Percentiles rank a stretch among this genome's conserved stretches.
These are phyloP conservation scores for Meyerozyma elateridarum DNA, from an alignment of 1,139 yeast species.

Conservation along the genomic window DNA sequence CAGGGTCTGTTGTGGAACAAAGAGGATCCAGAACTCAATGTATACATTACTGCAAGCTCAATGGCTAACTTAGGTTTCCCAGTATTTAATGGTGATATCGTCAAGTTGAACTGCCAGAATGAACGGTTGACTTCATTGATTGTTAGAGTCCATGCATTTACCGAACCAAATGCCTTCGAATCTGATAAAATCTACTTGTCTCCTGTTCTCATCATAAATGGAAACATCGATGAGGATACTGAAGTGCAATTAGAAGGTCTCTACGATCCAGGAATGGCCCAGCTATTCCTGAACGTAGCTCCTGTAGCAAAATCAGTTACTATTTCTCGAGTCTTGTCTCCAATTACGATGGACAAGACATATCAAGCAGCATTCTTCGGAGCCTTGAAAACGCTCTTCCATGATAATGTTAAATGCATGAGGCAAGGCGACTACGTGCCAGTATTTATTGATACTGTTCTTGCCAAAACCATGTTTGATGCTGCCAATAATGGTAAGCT, in stretches of 20 bases:
- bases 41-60: constrained; percentile 48
- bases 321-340: constrained; percentile 67
- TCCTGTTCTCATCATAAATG: constrained; percentile 57
- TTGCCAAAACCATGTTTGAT: constrained; percentile 57
- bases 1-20: constrained; percentile 25
- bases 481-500: constrained; percentile 17
- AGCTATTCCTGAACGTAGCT: constrained; percentile 12
- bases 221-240: constrained; percentile 32
- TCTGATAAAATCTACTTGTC: constrained; percentile 48
- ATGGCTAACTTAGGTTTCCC: constrained; percentile 52
- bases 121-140: constrained; percentile 16
- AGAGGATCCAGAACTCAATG: constrained; percentile 45
- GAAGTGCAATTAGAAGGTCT: constrained; percentile 25
- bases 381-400: constrained; percentile 61
- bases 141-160: constrained; percentile 52
- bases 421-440: constrained; percentile 65
- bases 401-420: constrained; percentile 53
- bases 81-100: constrained; percentile 65
- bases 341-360: constrained; percentile 62
- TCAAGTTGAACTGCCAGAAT: constrained; percentile 29
- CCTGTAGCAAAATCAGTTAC: constrained; percentile 37
- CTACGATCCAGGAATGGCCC: background rate
- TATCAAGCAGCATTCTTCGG: constrained; percentile 62
- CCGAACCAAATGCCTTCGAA: constrained; percentile 55
- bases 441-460: constrained; percentile 66